These are phyloP conservation scores for Fusarium humuli DNA, from an alignment of 2,329 filamentous ascomycete genomes.

Conservation along the genomic window DNA sequence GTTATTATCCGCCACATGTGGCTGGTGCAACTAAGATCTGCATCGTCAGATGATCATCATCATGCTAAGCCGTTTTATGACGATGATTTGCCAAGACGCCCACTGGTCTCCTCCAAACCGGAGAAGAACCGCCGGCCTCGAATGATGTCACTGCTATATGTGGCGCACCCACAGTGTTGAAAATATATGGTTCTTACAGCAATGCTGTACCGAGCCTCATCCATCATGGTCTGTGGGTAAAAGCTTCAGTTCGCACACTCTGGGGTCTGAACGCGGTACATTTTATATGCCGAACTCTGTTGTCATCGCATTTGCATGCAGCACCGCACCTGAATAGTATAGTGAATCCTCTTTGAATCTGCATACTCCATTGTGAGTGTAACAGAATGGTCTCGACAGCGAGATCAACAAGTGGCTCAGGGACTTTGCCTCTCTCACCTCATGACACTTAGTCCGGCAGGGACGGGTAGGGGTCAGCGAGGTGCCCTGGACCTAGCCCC, in stretches of 20 bases:
- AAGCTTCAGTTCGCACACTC: neutral
- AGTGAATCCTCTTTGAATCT: neutral
- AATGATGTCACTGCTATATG: conserved; percentile 42
- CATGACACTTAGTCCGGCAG: conserved; percentile 6
- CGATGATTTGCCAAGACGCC: conserved; percentile 22
- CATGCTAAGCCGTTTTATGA: conserved; percentile 3
- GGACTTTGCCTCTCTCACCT: conserved; percentile 30
- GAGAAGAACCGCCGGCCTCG: conserved; percentile 33
- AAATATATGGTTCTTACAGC: neutral
- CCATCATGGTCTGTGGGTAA: neutral
- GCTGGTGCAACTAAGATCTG: conserved; percentile 27
- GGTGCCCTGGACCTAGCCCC: conserved; percentile 22
- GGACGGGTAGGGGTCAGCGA: conserved; percentile 3
- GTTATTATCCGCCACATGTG: conserved; percentile 21
- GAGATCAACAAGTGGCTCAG: conserved; percentile 26
- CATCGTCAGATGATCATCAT: conserved; percentile 21
- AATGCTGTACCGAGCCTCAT: conserved; percentile 2
- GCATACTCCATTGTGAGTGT: neutral
- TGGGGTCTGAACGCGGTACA: neutral
- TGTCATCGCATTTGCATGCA: neutral
- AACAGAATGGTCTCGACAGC: conserved; percentile 3
- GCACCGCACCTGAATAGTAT: neutral
- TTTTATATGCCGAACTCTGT: neutral
- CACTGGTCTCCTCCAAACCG: conserved; percentile 19
- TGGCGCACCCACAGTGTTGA: conserved; percentile 36